Conservation (phyloP, 768 basidiomycete genomes). For the Lentinus tigrinus region DNA sequence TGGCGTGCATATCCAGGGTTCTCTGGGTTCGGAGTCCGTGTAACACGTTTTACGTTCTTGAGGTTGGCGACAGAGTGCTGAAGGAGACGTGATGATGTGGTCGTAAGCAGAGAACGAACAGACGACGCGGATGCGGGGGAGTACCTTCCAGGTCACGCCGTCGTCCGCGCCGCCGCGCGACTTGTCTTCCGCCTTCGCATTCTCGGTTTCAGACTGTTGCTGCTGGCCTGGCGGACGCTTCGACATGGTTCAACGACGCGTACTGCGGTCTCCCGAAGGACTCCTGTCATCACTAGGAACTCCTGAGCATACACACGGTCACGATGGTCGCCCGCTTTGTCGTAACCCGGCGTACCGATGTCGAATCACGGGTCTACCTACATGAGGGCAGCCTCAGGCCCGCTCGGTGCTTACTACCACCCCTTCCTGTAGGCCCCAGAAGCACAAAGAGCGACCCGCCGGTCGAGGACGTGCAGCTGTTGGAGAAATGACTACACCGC, state of each 20-base stretch:
- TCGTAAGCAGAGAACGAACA: not conserved
- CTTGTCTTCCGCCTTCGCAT: not conserved
- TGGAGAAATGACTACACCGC: conserved; percentile 2
- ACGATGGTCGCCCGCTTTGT: conserved; percentile 1
- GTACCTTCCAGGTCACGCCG: conserved; percentile 20
- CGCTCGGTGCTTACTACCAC: not conserved
- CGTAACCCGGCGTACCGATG: not conserved
- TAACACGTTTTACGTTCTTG: not conserved
- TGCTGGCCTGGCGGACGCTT: not conserved
- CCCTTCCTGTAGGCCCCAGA: too few relatives aligned
- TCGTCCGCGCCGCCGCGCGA: conserved; percentile 2
- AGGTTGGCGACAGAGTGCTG: conserved; percentile 10
- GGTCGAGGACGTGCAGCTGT: not conserved
- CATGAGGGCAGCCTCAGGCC: not conserved
- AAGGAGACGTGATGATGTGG: not conserved
- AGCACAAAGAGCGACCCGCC: not conserved
- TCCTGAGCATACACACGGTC: not conserved
- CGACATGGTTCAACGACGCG: not conserved
- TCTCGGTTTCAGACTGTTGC: not conserved
- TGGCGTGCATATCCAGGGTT: conserved; percentile 15
- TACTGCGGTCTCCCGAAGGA: not conserved
- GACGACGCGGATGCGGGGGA: not conserved
- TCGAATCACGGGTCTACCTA: conserved; percentile 1
- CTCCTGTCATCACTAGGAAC: too few relatives aligned
- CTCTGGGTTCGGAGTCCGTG: conserved; percentile 4